Conservation (phyloP, 140 eudicot genomes). For the Stevia rebaudiana region DNA sequence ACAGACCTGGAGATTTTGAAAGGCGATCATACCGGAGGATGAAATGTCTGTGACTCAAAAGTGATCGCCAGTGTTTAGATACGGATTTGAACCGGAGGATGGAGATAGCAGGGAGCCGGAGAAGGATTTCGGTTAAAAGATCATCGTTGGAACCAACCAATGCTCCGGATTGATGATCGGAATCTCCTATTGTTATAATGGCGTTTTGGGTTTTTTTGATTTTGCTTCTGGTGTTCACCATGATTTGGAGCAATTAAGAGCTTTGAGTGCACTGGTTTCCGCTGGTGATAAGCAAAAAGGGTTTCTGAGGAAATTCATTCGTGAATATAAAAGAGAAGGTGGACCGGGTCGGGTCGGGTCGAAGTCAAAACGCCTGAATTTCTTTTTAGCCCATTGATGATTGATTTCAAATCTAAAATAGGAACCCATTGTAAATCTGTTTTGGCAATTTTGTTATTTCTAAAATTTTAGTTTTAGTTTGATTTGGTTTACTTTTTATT, state of each 20-base stretch:
- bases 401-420: too few species aligned
- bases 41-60: not conserved
- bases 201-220: not conserved
- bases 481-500: too few species aligned
- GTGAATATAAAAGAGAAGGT: too few species aligned
- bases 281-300: too few species aligned
- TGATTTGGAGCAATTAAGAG: not conserved
- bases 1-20: conserved; percentile 1
- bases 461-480: too few species aligned
- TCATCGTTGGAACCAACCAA: not conserved
- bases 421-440: too few species aligned
- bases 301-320: too few species aligned
- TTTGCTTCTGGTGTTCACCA: not conserved
- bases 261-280: not conserved
- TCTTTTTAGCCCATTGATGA: too few species aligned
- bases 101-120: conserved; percentile 4
- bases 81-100: conserved; percentile 2
- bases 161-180: not conserved
- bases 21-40: not conserved
- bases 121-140: conserved; percentile 4
- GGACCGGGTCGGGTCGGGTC: too few species aligned
- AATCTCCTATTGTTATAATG: not conserved
- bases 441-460: too few species aligned
- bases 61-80: not conserved
- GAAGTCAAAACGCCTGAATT: too few species aligned